Evolutionary conservation across 257 asterid species (phyloP).

Genomic region (Solanum pinnatisectum): DNA sequence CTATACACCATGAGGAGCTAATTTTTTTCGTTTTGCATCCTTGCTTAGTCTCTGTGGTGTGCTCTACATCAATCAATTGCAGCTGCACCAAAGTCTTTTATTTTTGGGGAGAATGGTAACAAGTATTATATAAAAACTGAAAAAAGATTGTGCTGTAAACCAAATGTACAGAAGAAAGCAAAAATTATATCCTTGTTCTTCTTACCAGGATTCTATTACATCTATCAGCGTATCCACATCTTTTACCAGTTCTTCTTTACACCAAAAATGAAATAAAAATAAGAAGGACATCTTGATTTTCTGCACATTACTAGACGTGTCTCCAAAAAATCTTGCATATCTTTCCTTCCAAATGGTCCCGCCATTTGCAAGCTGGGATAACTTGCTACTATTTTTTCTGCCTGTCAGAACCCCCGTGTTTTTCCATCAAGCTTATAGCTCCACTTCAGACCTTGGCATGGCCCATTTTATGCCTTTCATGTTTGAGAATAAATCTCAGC

Average conservation of each 20-base stretch:
- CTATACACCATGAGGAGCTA: background rate
- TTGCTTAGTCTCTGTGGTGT: background rate
- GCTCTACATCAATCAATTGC: background rate
- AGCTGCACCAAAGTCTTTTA: background rate
- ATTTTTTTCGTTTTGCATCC: background rate
- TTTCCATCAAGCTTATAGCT: background rate
- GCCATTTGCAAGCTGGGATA: background rate
- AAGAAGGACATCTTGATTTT: background rate
- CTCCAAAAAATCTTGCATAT: background rate
- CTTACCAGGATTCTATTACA: background rate
- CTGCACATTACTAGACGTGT: background rate
- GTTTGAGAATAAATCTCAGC: background rate
- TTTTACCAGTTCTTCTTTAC: background rate
- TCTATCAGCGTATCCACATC: background rate
- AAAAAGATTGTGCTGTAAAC: background rate
- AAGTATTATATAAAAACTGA: background rate
- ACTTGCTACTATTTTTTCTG: background rate
- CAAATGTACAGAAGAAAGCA: background rate
- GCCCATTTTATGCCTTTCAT: background rate
- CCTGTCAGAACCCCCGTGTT: background rate
- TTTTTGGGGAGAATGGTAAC: background rate
- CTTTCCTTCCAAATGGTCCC: background rate
- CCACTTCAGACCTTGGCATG: background rate
- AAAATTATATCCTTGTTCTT: background rate
- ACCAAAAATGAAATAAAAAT: background rate